A percentile compares a stretch with the other conserved stretches of the same genome.
These are phyloP conservation scores for Lactarius sanguifluus DNA, from an alignment of 768 basidiomycete genomes.

Conservation along the genomic window DNA sequence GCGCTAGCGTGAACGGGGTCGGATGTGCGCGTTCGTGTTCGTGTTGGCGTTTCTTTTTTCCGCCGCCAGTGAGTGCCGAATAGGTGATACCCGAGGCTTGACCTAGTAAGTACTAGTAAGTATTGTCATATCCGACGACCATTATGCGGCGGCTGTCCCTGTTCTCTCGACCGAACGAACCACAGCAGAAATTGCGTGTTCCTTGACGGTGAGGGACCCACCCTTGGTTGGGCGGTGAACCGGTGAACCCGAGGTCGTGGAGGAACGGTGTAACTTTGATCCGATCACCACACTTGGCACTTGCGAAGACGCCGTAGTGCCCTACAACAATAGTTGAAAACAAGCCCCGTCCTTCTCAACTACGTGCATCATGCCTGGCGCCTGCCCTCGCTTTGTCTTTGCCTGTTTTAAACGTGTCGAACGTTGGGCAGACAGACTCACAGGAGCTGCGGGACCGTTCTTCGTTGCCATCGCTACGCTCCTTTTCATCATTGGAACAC, in stretches of 20 bases:
- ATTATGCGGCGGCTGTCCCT: background rate
- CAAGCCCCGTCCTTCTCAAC: background rate
- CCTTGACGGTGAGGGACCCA: background rate
- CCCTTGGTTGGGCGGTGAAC: too few species aligned
- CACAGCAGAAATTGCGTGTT: background rate
- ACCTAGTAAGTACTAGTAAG: conserved; percentile 3
- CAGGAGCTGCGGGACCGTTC: conserved; percentile 88
- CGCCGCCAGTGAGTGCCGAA: background rate
- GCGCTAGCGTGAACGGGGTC: background rate
- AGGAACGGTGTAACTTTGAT: background rate
- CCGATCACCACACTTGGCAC: background rate
- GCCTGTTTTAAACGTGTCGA: conserved; percentile 69
- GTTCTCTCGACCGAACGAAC: conserved; percentile 2
- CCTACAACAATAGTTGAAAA: background rate
- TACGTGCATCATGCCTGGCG: conserved; percentile 16
- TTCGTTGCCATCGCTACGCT: conserved; percentile 81
- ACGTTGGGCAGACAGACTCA: conserved; percentile 70
- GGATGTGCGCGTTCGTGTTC: background rate
- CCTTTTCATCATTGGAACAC: conserved; percentile 63
- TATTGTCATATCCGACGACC: background rate
- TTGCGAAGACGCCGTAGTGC: background rate
- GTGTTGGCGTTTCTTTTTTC: background rate
- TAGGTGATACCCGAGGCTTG: background rate
- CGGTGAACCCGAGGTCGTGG: background rate
- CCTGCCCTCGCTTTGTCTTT: conserved; percentile 41